These are phyloP conservation scores for Entomortierella chlamydospora DNA, from an alignment of 192 early-diverging fungal genomes.

Conservation along the genomic window DNA sequence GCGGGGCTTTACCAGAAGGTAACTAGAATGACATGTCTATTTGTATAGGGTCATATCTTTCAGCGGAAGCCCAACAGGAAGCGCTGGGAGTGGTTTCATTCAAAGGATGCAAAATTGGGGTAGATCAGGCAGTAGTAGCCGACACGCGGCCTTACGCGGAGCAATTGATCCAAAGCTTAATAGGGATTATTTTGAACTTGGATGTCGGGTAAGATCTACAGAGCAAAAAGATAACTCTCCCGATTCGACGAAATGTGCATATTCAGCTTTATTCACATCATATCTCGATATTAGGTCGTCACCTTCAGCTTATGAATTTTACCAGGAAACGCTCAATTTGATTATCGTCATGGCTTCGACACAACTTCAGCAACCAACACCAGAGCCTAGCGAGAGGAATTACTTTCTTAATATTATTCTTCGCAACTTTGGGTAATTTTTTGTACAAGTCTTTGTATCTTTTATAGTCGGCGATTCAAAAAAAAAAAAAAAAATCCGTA, in stretches of 20 bases:
- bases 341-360: conserved; percentile 72
- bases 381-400: conserved; percentile 57
- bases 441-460: too few relatives aligned
- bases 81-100: conserved; percentile 53
- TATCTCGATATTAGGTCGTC: conserved; percentile 47
- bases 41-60: conserved; percentile 27
- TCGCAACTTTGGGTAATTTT: conserved; percentile 69
- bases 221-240: not conserved
- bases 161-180: conserved; percentile 66
- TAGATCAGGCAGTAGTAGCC: conserved; percentile 51
- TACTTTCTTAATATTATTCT: conserved; percentile 78
- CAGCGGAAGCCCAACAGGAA: conserved; percentile 39
- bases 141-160: conserved; percentile 66
- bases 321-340: conserved; percentile 71
- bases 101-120: conserved; percentile 57
- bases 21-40: conserved; percentile 9
- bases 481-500: too few relatives aligned
- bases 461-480: too few relatives aligned
- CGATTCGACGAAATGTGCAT: too few relatives aligned
- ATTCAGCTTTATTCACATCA: too few relatives aligned
- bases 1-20: not conserved
- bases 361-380: conserved; percentile 62
- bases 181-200: conserved; percentile 64
- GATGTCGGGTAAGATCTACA: conserved; percentile 62
- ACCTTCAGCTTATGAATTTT: conserved; percentile 72